Conservation (phyloP, 2,329 filamentous ascomycete genomes). For the Cercospora nicotianae region DNA sequence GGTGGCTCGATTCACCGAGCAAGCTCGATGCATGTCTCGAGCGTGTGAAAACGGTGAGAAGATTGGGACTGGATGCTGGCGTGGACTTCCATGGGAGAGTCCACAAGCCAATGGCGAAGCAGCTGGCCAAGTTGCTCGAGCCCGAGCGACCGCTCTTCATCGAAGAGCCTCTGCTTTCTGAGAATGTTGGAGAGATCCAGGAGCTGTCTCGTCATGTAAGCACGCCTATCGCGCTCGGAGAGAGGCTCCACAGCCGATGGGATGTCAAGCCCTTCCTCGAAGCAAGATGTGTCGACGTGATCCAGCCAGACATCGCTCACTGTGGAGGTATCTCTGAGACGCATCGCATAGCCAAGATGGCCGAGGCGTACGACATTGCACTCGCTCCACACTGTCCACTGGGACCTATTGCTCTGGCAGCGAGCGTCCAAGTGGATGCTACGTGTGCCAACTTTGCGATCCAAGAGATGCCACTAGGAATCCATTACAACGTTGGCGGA, state of each 20-base stretch:
- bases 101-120: slow-evolving; percentile 77
- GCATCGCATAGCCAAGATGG: slow-evolving; percentile 67
- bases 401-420: slow-evolving; percentile 72
- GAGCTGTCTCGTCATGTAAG: slow-evolving; percentile 58
- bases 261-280: slow-evolving; percentile 73
- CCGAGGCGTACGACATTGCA: slow-evolving; percentile 67
- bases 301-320: slow-evolving; percentile 74
- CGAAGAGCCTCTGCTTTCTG: slow-evolving; percentile 70
- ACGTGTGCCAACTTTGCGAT: slow-evolving; percentile 66
- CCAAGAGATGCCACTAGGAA: slow-evolving; percentile 76
- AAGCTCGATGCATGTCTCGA: slow-evolving; percentile 64
- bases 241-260: slow-evolving; percentile 71
- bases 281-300: slow-evolving; percentile 65
- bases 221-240: slow-evolving; percentile 69
- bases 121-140: slow-evolving; percentile 66
- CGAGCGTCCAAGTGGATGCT: slow-evolving; percentile 66
- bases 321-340: slow-evolving; percentile 68
- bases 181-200: slow-evolving; percentile 67
- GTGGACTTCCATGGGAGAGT: slow-evolving; percentile 77
- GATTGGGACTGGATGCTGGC: slow-evolving; percentile 68
- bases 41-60: slow-evolving; percentile 67
- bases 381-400: slow-evolving; percentile 73
- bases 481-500: slow-evolving; percentile 72
- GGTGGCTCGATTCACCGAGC: slow-evolving; percentile 72
- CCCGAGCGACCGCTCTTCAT: slow-evolving; percentile 70